Evolutionary conservation across 177 flowering plant genomes (phyloP).

Genomic region (Vitis hybrid): DNA sequence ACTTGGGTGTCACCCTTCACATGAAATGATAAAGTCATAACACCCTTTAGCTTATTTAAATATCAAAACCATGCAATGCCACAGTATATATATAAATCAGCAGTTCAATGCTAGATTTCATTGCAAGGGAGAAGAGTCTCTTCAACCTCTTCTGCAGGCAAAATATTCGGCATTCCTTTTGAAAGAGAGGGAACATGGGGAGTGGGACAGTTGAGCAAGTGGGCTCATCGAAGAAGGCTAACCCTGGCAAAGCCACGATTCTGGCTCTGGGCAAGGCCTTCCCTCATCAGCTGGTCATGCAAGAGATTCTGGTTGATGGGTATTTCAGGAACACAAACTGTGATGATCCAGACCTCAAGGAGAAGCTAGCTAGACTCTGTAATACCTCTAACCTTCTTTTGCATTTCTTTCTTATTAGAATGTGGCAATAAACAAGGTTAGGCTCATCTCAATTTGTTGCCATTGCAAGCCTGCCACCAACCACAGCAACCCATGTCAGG

Average conservation of each 20-base stretch:
- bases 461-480: no score
- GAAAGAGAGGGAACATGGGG: slow-evolving; percentile 27
- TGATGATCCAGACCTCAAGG: slow-evolving; percentile 81
- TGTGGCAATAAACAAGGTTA: not conserved
- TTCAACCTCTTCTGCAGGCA: not conserved
- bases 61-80: not conserved
- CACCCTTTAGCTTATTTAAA: not conserved
- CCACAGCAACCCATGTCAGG: no score
- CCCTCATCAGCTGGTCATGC: slow-evolving; percentile 94
- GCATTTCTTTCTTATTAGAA: not conserved
- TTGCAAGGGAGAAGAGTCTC: not conserved
- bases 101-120: slow-evolving; percentile 1
- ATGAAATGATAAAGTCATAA: not conserved
- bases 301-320: slow-evolving; percentile 86
- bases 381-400: slow-evolving; percentile 14
- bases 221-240: slow-evolving; percentile 30
- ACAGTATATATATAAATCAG: slow-evolving; percentile 10
- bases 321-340: slow-evolving; percentile 89
- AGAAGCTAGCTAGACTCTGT: slow-evolving; percentile 85
- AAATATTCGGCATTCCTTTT: not conserved
- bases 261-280: slow-evolving; percentile 96
- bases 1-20: not conserved
- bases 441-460: no score
- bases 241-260: slow-evolving; percentile 67
- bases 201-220: slow-evolving; percentile 14